Conservation (phyloP, 2,329 filamentous ascomycete genomes). For the Botryotinia globosa region DNA sequence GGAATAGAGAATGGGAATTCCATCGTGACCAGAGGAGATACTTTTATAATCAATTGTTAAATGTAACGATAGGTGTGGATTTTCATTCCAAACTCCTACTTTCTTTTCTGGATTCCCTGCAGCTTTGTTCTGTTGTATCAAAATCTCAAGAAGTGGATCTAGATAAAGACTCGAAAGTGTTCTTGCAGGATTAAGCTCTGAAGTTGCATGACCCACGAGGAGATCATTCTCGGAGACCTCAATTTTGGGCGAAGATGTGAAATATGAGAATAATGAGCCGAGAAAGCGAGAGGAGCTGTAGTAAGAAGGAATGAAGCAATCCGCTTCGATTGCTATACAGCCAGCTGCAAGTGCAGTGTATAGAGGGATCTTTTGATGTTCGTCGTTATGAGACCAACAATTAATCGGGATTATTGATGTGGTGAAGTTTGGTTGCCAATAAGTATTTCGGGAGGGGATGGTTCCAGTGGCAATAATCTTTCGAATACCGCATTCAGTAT, state of each 20-base stretch:
- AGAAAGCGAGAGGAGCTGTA: neutral
- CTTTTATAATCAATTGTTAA: slow-evolving; percentile 54
- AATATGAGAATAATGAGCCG: neutral
- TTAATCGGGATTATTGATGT: slow-evolving; percentile 16
- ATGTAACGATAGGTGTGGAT: slow-evolving; percentile 31
- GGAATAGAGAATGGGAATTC: slow-evolving; percentile 40
- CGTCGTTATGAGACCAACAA: slow-evolving; percentile 53
- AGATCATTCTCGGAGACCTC: slow-evolving; percentile 35
- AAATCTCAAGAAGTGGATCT: slow-evolving; percentile 54
- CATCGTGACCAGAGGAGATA: slow-evolving; percentile 30
- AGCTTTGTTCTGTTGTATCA: slow-evolving; percentile 48
- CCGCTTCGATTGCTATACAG: slow-evolving; percentile 56
- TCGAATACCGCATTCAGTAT: neutral
- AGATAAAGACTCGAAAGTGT: slow-evolving; percentile 59
- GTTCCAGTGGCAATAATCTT: neutral
- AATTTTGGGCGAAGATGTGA: neutral
- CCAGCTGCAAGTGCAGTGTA: slow-evolving; percentile 55
- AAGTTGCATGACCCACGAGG: slow-evolving; percentile 54
- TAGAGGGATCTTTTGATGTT: slow-evolving; percentile 48
- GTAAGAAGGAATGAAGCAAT: slow-evolving; percentile 34
- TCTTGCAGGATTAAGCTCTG: slow-evolving; percentile 49
- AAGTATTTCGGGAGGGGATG: neutral
- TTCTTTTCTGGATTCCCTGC: slow-evolving; percentile 15
- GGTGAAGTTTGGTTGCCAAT: slow-evolving; percentile 16
- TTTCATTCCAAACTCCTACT: slow-evolving; percentile 29